These are phyloP conservation scores for Scutellaria baicalensis DNA, from an alignment of 257 asterid genomes.

Conservation along the genomic window DNA sequence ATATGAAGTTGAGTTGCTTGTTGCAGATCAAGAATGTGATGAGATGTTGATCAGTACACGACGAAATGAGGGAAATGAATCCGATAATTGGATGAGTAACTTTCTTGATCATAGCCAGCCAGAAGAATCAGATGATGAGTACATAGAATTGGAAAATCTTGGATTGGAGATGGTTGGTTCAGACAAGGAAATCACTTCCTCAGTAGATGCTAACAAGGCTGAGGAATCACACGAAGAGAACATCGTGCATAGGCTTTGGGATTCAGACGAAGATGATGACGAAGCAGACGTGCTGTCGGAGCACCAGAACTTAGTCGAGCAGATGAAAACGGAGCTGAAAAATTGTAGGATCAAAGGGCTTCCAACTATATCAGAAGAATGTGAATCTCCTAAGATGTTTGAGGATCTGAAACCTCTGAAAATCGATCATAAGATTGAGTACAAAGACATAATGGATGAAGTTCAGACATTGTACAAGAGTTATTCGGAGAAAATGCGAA, in stretches of 20 bases:
- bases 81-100: constrained; percentile 12
- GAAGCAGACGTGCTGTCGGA: constrained; percentile 58
- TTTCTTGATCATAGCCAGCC: constrained; percentile 15
- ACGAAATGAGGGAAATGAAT: not conserved
- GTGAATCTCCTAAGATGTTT: constrained; percentile 44
- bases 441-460: constrained; percentile 57
- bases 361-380: constrained; percentile 85
- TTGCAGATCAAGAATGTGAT: not conserved
- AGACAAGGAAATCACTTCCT: not conserved
- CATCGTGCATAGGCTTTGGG: constrained; percentile 15
- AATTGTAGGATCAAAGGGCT: constrained; percentile 51
- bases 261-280: constrained; percentile 39
- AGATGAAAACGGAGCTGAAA: constrained; percentile 77
- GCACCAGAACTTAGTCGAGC: constrained; percentile 65
- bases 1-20: constrained; percentile 36
- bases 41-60: not conserved
- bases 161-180: not conserved
- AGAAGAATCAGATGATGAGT: constrained; percentile 34
- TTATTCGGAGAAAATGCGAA: constrained; percentile 64
- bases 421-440: constrained; percentile 53
- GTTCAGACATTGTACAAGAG: constrained; percentile 71
- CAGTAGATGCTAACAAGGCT: not conserved
- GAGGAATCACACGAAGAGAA: constrained; percentile 1
- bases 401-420: constrained; percentile 66
- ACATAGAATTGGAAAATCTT: constrained; percentile 42